Base-by-base conservation (phyloP, 176 grass and related monocot species). In the Pontederia crassipes region DNA sequence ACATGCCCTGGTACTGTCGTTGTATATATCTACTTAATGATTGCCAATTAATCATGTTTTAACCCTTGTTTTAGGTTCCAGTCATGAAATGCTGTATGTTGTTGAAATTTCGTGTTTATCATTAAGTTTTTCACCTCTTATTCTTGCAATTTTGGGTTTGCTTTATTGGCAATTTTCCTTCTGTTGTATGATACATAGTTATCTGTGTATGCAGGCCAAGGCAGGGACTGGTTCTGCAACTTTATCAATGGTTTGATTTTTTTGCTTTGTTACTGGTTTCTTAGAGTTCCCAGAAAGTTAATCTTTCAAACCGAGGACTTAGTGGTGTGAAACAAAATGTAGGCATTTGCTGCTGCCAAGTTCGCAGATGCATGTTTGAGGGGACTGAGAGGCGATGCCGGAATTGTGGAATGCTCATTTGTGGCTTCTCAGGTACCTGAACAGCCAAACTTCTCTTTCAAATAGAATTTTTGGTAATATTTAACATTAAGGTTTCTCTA, bases 331-430 rank as follows among this genome's bases (percentile, higher is more conserved):
- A 77, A 72, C 58, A 54, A 46, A 51, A 57, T 32, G 48, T 64
- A 96, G 86, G 91, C 86, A 1, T 90, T 80, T 73, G 83, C 83
- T 0, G 91, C 91, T 60, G 75, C 86, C 52, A 89, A 79, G 60
- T 96, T 90, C 57, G 86, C 83, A 52, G 83, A 96, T 65, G 75
- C 91, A n/a, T 90, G 86, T 78, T 64, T 90, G 58, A 77, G 62
- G 67, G 91, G 78, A 66, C 45, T 95, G 75, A 65, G 54, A 20
- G 86, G 91, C 2, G 86, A 95, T 69, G 83, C 80, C 46, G 86
- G 83, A 27, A 87, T 95, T 63, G 73, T 90, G 59, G 91, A 95
- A 71, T 95, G 91, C 62, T 81, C 86, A 63, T 95, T 75, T 75
- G 75, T 97, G 29, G 78, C 78, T 78, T 97, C 79, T 58, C 79